Percentiles rank a stretch among this genome's conserved stretches.
These are phyloP conservation scores for Paxillus involutus DNA, from an alignment of 768 basidiomycete species.

Conservation along the genomic window DNA sequence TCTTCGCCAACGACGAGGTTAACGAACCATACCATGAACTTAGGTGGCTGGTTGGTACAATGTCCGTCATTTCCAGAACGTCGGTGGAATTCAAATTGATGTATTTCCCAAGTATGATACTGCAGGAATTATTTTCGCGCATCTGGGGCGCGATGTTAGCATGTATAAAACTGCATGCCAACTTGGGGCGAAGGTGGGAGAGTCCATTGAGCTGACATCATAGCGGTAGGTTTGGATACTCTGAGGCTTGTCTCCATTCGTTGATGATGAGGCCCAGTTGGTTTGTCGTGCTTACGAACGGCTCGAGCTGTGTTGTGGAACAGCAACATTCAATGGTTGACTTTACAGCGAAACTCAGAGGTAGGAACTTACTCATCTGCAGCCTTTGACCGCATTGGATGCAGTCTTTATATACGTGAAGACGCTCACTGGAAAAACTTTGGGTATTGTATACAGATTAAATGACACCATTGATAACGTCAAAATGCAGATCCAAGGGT, in stretches of 20 bases:
- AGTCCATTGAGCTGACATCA: background rate
- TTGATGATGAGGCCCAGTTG: background rate
- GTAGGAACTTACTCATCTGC: background rate
- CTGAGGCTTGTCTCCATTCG: background rate
- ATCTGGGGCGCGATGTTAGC: too few relatives aligned
- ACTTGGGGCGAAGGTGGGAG: background rate
- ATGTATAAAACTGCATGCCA: conserved; percentile 4
- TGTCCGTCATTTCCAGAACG: too few relatives aligned
- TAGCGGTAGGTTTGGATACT: too few relatives aligned
- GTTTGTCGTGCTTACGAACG: background rate
- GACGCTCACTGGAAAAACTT: conserved; percentile 80
- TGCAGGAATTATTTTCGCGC: background rate
- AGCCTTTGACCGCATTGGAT: conserved; percentile 33
- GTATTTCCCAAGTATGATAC: background rate
- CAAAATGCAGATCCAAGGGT: conserved; percentile 70
- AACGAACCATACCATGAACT: background rate
- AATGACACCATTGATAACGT: conserved; percentile 87
- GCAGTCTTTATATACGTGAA: conserved; percentile 85
- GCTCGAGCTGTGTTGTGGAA: background rate
- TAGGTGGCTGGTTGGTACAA: background rate
- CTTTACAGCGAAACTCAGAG: background rate
- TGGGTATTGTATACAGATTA: conserved; percentile 82
- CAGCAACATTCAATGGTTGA: background rate
- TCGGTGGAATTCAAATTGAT: conserved; percentile 2
- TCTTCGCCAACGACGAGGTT: background rate